Evolutionary conservation across 1,139 yeast species (phyloP), one percentile per base, ranked within the genome.

Genomic region (Yamadazyma taylorii): DNA sequence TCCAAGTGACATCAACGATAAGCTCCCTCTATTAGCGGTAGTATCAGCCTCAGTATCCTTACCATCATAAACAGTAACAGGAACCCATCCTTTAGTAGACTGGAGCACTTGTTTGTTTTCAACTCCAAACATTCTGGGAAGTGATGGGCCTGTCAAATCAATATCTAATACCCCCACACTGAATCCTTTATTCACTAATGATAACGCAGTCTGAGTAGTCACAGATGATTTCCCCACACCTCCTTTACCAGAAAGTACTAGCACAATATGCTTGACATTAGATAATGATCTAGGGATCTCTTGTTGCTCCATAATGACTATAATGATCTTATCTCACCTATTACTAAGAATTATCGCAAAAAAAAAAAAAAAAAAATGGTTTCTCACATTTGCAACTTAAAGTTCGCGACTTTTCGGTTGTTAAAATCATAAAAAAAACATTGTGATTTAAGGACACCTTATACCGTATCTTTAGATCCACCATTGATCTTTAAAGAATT

Each of bases 51-150:
- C 21, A 19, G 21, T 19, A n/a, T n/a, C n/a, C 21, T 19, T 19
- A 8, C 21, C 21, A 24, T 48, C 45, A 41, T 61, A 62, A 5
- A 71, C 75, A 3, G 56, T 46, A 0, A 92, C 97, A 0, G 99
- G 98, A 4, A 88, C 78, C 98, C 98, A 94, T 0, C 97, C 96
- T 2, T 78, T 74, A 0, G 79, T 64, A 0, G 94, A 79, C 60
- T 92, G 97, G 50, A 78, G 88, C 2, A 92, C 88, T 51, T 88
- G 89, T 34, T 73, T 72, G 13, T 66, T 65, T 55, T 94, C 98
- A 5, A 89, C 75, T 0, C 97, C 97, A 64, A 94, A 88, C 95
- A 94, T 89, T 36, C 98, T 71, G 2, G 99, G 98, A 34, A 90
- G 67, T 1, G 97, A 89, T 0, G 99, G 99, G 0, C 99, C 99